Evolutionary conservation across 495 filamentous ascomycete genomes (phyloP).

Genomic region (Neurospora tetrasperma): DNA sequence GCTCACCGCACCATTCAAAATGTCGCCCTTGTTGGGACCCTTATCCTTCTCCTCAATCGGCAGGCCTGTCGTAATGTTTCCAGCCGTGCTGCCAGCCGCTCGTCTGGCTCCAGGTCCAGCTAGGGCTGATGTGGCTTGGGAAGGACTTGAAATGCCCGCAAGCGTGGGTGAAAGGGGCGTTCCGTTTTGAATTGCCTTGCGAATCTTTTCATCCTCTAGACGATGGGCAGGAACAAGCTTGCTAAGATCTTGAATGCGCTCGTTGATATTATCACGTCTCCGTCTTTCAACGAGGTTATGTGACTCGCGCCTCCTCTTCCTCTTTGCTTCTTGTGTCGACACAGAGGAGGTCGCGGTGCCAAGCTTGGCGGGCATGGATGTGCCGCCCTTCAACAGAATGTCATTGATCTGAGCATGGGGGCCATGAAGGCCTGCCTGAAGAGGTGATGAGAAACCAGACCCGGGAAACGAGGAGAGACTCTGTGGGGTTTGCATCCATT

Average conservation of each 20-base stretch:
- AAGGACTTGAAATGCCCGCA: constrained; percentile 45
- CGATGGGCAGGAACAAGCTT: constrained; percentile 87
- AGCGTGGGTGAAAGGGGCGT: constrained; percentile 75
- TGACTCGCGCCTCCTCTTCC: constrained; percentile 78
- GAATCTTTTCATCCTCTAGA: constrained; percentile 92
- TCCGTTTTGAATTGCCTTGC: constrained; percentile 87
- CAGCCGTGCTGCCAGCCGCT: constrained; percentile 53
- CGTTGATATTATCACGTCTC: constrained; percentile 95
- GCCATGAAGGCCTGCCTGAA: constrained; percentile 36
- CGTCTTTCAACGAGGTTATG: constrained; percentile 95
- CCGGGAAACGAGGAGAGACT: constrained; percentile 71
- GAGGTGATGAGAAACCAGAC: constrained; percentile 68
- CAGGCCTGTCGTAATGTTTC: constrained; percentile 82
- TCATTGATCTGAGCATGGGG: constrained; percentile 36
- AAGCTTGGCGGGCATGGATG: constrained; percentile 46
- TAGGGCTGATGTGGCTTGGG: constrained; percentile 79
- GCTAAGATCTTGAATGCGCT: constrained; percentile 91
- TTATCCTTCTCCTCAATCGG: constrained; percentile 97
- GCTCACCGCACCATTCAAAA: constrained; percentile 90
- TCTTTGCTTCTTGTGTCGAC: constrained; percentile 83
- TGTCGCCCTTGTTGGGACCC: constrained; percentile 97
- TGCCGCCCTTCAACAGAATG: constrained; percentile 41
- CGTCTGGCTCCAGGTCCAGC: constrained; percentile 77
- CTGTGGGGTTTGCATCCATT: constrained; percentile 68
- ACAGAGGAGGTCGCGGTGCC: constrained; percentile 35